A percentile compares a stretch with the other conserved stretches of the same genome.
Evolutionary conservation across 2,329 filamentous ascomycete genomes (phyloP).

Genomic region (Xylariaceae sp.): DNA sequence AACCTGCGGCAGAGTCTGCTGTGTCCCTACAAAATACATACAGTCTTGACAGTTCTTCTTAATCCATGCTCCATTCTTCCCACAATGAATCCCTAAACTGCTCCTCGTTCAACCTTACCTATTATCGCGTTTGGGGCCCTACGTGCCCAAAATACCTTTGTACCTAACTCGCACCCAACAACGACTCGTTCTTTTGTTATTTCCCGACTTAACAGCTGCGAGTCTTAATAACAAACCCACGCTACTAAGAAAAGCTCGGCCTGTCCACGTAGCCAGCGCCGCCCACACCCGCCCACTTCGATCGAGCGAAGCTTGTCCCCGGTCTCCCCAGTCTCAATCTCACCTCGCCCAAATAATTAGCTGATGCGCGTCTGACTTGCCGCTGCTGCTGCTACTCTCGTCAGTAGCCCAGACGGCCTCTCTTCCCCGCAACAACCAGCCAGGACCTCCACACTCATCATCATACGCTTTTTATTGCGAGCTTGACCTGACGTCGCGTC

Average conservation of each 20-base stretch:
- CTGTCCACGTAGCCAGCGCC: conserved; percentile 30
- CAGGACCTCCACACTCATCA: conserved; percentile 27
- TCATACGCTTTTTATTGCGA: conserved; percentile 20
- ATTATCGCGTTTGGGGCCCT: conserved; percentile 30
- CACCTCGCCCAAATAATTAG: conserved; percentile 21
- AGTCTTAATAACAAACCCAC: conserved; percentile 22
- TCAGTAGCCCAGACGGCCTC: conserved; percentile 17
- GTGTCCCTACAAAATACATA: neutral
- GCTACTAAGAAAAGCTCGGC: conserved; percentile 18
- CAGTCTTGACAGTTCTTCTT: conserved; percentile 5
- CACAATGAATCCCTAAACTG: conserved; percentile 34
- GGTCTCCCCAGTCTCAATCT: conserved; percentile 14
- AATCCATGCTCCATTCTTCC: conserved; percentile 17
- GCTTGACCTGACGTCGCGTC: conserved; percentile 15
- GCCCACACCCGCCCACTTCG: conserved; percentile 8
- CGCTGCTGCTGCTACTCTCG: conserved; percentile 15
- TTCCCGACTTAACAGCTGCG: conserved; percentile 12
- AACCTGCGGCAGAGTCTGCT: too few relatives aligned
- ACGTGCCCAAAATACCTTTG: conserved; percentile 24
- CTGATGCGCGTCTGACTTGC: conserved; percentile 33
- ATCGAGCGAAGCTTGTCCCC: conserved; percentile 5
- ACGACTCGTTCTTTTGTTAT: conserved; percentile 25
- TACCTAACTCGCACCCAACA: conserved; percentile 26
- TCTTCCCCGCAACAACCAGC: conserved; percentile 22
- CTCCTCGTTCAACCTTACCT: conserved; percentile 19